Conservation (phyloP, 2,329 filamentous ascomycete genomes). For the Trichoderma aggressivum region DNA sequence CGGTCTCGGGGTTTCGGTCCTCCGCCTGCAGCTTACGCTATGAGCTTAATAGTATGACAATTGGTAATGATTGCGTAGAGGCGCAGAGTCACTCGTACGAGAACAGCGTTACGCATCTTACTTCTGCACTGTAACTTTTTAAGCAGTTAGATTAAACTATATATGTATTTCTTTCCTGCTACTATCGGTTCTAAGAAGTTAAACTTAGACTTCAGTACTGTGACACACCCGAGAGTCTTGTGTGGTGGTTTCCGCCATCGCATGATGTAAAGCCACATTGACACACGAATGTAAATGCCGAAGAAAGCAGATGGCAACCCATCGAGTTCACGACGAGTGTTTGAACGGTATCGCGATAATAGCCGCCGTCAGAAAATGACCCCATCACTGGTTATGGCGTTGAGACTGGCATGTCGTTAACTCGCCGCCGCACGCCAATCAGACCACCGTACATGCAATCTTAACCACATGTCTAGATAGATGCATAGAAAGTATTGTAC, state of each 20-base stretch:
- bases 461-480: background rate
- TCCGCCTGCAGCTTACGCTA: background rate
- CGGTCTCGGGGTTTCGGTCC: too few relatives aligned
- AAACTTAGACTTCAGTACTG: background rate
- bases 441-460: background rate
- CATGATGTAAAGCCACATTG: background rate
- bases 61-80: background rate
- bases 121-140: background rate
- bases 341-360: background rate
- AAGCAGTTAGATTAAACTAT: background rate
- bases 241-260: background rate
- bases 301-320: background rate
- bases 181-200: background rate
- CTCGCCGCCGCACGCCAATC: background rate
- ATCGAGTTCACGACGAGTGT: background rate
- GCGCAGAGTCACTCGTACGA: background rate
- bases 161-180: background rate
- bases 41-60: background rate
- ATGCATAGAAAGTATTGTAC: background rate
- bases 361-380: background rate
- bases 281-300: background rate
- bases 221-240: background rate
- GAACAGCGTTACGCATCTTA: background rate
- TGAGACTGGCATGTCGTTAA: background rate
- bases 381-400: background rate